A percentile compares a stretch with the other conserved stretches of the same genome.
Conservation (phyloP, 2,329 filamentous ascomycete genomes). For the Acrodontium crateriforme region DNA sequence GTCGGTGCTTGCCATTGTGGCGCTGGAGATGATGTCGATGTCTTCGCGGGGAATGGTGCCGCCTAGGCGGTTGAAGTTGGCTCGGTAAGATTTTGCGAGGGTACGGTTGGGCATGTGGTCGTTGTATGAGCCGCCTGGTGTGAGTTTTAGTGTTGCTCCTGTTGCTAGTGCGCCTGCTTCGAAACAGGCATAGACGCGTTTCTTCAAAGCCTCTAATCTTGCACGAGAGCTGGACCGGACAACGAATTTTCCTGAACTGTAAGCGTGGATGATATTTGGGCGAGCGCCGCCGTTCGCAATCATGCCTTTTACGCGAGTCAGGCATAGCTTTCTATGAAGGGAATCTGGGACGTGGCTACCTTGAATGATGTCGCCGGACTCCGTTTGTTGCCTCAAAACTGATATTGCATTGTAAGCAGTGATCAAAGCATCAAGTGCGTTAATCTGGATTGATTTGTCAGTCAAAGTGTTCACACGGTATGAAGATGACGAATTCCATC, state of each 20-base stretch:
- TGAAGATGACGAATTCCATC: constrained; percentile 7
- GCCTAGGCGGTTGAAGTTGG: constrained; percentile 20
- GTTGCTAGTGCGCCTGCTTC: constrained; percentile 34
- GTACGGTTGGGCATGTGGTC: constrained; percentile 42
- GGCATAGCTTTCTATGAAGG: not conserved
- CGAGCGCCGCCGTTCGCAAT: constrained; percentile 17
- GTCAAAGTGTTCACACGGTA: constrained; percentile 3
- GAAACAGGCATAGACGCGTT: constrained; percentile 29
- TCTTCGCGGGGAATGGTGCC: constrained; percentile 25
- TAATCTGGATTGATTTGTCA: constrained; percentile 14
- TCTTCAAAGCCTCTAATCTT: constrained; percentile 19
- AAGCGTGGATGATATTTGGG: constrained; percentile 28
- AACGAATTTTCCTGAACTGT: constrained; percentile 24
- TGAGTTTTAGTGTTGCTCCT: constrained; percentile 35
- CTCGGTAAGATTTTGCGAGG: constrained; percentile 23
- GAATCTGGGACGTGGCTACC: constrained; percentile 3
- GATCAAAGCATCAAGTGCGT: constrained; percentile 22
- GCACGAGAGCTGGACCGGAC: constrained; percentile 20
- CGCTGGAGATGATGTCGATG: constrained; percentile 28
- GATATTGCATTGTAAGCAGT: constrained; percentile 22
- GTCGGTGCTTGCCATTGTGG: constrained; percentile 43
- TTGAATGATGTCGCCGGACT: constrained; percentile 27
- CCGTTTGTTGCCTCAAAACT: constrained; percentile 26
- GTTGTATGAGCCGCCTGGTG: constrained; percentile 32
- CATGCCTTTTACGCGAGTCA: constrained; percentile 2